Evolutionary conservation across 2,329 filamentous ascomycete genomes (phyloP), one percentile per base, ranked within the genome.

Genomic region (Zymoseptoria crescenta): DNA sequence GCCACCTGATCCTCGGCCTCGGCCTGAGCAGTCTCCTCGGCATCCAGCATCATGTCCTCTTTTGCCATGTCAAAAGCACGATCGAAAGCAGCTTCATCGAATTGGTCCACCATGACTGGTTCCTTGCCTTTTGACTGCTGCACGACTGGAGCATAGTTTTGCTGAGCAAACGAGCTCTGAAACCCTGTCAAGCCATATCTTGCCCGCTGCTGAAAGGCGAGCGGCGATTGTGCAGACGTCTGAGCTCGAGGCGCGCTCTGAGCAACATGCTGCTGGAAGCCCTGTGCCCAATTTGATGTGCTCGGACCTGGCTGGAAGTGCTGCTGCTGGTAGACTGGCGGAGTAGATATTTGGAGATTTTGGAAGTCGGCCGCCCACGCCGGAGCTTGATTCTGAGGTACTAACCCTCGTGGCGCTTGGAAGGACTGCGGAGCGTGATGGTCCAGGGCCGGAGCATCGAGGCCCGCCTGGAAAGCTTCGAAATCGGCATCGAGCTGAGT

Each of bases 401-500:
- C 65, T 62, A 70, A 56, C 55, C 60, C 52, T 52, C 57, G 27
- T 59, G 65, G 56, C 69, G 68, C 55, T 74, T 68, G 76, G 70
- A 67, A 75, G 56, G 62, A 75, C 67, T 65, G 51, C 7, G 20
- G n/a, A 21, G 20, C 20, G 24, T 51, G 49, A 54, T 71, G 70
- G 56, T 73, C 72, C 62, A 75, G 70, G 57, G 75, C 71, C 19
- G 75, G 70, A 56, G 75, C 72, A 27, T 72, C 71, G 27, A 72
- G 70, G 20, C 80, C 81, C 49, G 79, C 77, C 72, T 88, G 85
- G 65, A 90, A 90, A 52, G 85, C 83, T 64, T 87, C 81, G 67
- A 89, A 89, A 65, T 89, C 87, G 41, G 79, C 77, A 66, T 89
- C 86, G 58, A 88, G 70, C 4, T 79, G 72, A 54, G 81, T 80